Base-by-base conservation (phyloP, 1,139 yeast genomes). In the Candida sp. region DNA sequence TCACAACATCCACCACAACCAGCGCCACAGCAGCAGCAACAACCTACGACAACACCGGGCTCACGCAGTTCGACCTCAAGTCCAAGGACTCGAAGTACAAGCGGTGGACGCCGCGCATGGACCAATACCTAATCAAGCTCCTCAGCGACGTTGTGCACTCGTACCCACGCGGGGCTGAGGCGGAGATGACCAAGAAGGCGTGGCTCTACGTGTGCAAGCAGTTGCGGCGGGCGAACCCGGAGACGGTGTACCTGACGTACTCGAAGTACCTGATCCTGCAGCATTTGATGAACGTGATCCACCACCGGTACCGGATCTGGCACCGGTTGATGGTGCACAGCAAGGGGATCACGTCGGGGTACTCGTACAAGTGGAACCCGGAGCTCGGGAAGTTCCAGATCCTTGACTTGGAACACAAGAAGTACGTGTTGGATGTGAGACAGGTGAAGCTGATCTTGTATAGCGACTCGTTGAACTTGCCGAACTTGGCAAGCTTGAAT, bases 61-160 rank as follows among this genome's bases (percentile, higher is more conserved):
- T 67, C 30, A 58, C 64, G n/a, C 69, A 63, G 44, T 69, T 62
- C 48, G 78, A 73, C 49, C 58, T 72, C 54, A 73, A 73, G 54
- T 68, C 75, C 4, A 65, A 66, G 44, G 77, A 72, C 46, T 69
- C 78, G 7, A 74, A 74, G 52, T 74, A 74, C 58, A 66, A 71
- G 46, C 52, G 79, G 56, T 74, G 79, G 79, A 65, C 77, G 0
- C 76, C 78, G 0, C 64, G 63, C 40, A 74, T 74, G 78, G 79
- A 74, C 53, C 75, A 69, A 51, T 70, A 54, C 50, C 61, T 74
- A 27, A 63, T 74, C 43, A 69, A 67, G 49, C 56, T 74, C 23
- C 59, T 74, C 11, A 65, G 73, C 4, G 77, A 73, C 53, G 72
- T 73, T 11, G 77, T 72, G 2, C 78, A 73, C 56, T 68, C 73